Evolutionary conservation across 805 yeast genomes (phyloP), one percentile per base, ranked within the genome.

Genomic region (Candida incommunis): DNA sequence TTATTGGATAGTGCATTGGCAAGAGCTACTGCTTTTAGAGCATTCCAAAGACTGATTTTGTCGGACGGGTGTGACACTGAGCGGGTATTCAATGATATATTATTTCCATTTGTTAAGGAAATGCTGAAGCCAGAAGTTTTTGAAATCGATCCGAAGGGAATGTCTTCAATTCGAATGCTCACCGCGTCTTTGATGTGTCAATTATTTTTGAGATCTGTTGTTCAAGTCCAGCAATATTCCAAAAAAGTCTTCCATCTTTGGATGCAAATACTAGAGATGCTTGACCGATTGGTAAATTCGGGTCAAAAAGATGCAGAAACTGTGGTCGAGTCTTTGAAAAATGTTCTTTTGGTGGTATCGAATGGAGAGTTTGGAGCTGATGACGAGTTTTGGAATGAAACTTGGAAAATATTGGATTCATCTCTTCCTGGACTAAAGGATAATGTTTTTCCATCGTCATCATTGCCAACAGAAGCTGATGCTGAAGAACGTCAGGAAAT

Each of bases 61-160:
- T 65, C 78, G 2, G 60, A 58, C 4, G 57, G 54, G 24, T 48
- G 54, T n/a, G 42, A 25, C 42, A 41, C 22, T 46, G 59, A 18
- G 53, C 56, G 45, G 2, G 54, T 84, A 3, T 79, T 87, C 49
- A 87, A 82, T 41, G 72, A 72, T 35, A 90, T 88, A 1, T 67
- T 90, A 29, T 72, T 86, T 57, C 87, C 96, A 13, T 67, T 85
- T 42, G 64, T 85, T 26, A 68, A 74, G 22, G 83, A 79, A 48
- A 68, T 83, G 25, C 68, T 81, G 45, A 77, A 77, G 50, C 80
- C 81, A 0, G 87, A 81, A 46, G 72, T 74, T 3, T 72, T 65
- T 50, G 65, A 64, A 45, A 77, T 82, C 1, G 92, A 82, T 55
- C 66, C 69, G 1, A 57, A 59, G 3, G 87, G 86, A 2, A 80